phyloP scores from a whole-genome alignment of 352 stramenopile species.

The Phytophthora fragariae region DNA sequence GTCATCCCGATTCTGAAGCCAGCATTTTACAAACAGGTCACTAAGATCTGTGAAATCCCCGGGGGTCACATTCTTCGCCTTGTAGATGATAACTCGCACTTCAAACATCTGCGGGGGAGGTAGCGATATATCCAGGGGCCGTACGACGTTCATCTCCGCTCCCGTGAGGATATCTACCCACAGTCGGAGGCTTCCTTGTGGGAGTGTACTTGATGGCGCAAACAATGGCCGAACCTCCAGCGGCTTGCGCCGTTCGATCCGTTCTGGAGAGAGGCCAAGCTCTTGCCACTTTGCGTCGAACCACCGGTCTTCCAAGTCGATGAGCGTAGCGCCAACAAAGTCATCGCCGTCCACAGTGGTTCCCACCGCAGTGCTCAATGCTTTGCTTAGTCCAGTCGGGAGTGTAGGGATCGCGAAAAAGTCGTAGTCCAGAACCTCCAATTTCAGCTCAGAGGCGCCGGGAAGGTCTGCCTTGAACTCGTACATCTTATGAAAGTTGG shows the following conservation, averaged over 20 bases:
- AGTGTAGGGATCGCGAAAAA: constrained; percentile 70
- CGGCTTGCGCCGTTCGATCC: constrained; percentile 56
- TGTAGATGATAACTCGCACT: constrained; percentile 94
- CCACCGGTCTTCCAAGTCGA: constrained; percentile 94
- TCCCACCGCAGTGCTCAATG: constrained; percentile 51
- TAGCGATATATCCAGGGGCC: constrained; percentile 83
- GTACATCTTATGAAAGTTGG: constrained; percentile 93
- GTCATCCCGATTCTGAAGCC: constrained; percentile 84
- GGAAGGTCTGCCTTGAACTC: constrained; percentile 92
- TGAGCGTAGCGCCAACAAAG: constrained; percentile 92
- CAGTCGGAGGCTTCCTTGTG: constrained; percentile 76
- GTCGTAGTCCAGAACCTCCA: constrained; percentile 82
- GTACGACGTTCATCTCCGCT: constrained; percentile 70
- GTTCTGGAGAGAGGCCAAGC: constrained; percentile 52
- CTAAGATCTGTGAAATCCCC: constrained; percentile 88
- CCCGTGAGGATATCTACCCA: constrained; percentile 93
- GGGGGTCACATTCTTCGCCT: constrained; percentile 87
- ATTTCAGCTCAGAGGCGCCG: constrained; percentile 67
- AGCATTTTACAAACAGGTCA: constrained; percentile 92
- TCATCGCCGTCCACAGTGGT: constrained; percentile 79
- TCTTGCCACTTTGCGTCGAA: constrained; percentile 90
- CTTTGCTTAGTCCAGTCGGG: constrained; percentile 60
- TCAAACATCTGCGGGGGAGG: constrained; percentile 82
- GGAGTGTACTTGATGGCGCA: constrained; percentile 73
- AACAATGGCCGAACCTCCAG: constrained; percentile 72